These are phyloP conservation scores for Zygoascus bituminiphila DNA, from an alignment of 805 yeast species.

Conservation along the genomic window DNA sequence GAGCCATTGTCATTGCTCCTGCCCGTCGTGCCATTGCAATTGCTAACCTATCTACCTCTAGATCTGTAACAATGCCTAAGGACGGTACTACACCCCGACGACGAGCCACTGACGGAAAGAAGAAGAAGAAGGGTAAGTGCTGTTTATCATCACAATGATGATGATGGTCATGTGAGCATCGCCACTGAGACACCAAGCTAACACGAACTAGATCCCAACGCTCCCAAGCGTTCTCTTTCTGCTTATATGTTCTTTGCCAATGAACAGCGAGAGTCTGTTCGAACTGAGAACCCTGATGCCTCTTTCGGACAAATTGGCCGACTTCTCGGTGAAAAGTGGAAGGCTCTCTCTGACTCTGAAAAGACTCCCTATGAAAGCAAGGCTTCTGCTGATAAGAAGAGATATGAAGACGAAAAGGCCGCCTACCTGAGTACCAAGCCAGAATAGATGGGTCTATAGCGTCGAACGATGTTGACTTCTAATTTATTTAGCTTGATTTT, in stretches of 20 bases:
- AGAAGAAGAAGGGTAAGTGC: conserved; percentile 18
- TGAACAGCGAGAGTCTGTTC: conserved; percentile 91
- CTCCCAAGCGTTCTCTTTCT: conserved; percentile 97
- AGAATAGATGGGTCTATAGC: conserved; percentile 17
- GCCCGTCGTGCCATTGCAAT: neutral
- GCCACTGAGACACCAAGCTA: neutral
- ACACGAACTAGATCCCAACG: conserved; percentile 49
- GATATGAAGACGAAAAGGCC: conserved; percentile 94
- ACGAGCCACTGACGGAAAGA: conserved; percentile 16
- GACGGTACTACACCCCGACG: conserved; percentile 19
- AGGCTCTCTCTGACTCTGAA: conserved; percentile 73
- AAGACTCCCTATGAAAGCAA: conserved; percentile 85
- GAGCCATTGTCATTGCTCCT: neutral
- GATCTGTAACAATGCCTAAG: conserved; percentile 21
- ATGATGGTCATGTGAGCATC: neutral
- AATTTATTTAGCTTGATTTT: conserved; percentile 5
- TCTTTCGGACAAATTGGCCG: conserved; percentile 91
- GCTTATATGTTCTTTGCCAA: conserved; percentile 99
- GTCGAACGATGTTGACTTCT: neutral
- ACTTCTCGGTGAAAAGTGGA: conserved; percentile 94
- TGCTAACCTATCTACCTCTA: conserved; percentile 13
- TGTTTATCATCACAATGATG: neutral
- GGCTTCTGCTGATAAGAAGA: conserved; percentile 94
- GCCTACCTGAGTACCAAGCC: conserved; percentile 41
- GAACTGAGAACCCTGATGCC: conserved; percentile 95